phyloP scores from a whole-genome alignment of 805 yeast genomes.

The Starmerella sirachaensis region DNA sequence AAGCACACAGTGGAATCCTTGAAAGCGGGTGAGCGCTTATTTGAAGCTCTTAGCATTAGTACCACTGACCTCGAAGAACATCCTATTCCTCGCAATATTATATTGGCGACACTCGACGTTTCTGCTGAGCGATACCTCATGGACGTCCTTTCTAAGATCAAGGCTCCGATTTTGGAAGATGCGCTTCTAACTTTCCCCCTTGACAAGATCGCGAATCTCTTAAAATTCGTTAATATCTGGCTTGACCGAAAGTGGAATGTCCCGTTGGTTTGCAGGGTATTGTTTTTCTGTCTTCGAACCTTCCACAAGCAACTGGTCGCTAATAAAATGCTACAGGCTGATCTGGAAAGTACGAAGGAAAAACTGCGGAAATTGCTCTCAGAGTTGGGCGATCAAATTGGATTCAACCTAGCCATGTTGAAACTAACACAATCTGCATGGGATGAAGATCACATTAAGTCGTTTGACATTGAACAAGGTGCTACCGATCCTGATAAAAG shows the following conservation, averaged over 20 bases:
- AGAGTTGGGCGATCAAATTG: constrained; percentile 47
- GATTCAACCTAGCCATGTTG: constrained; percentile 76
- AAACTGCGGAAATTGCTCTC: constrained; percentile 49
- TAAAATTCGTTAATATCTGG: constrained; percentile 68
- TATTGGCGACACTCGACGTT: constrained; percentile 60
- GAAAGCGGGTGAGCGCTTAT: constrained; percentile 84
- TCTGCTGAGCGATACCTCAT: constrained; percentile 70
- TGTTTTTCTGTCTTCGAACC: constrained; percentile 59
- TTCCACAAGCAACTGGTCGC: constrained; percentile 69
- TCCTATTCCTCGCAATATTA: constrained; percentile 39
- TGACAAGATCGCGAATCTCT: constrained; percentile 59
- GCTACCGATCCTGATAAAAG: neutral
- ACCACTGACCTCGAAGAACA: constrained; percentile 46
- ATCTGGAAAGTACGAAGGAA: constrained; percentile 46
- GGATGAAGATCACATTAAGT: constrained; percentile 47
- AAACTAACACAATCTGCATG: constrained; percentile 63
- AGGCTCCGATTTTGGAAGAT: constrained; percentile 80
- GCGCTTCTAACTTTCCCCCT: constrained; percentile 85
- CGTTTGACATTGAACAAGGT: constrained; percentile 1
- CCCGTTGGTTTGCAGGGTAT: constrained; percentile 56
- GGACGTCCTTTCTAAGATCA: constrained; percentile 56
- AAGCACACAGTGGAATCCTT: constrained; percentile 82
- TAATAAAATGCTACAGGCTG: constrained; percentile 37
- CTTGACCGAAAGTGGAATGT: constrained; percentile 40
- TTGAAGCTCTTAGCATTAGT: constrained; percentile 86